Percentiles rank a stretch among this genome's conserved stretches.
Conservation (phyloP, 2,329 filamentous ascomycete genomes). For the Phyllosticta paracitricarpa region DNA sequence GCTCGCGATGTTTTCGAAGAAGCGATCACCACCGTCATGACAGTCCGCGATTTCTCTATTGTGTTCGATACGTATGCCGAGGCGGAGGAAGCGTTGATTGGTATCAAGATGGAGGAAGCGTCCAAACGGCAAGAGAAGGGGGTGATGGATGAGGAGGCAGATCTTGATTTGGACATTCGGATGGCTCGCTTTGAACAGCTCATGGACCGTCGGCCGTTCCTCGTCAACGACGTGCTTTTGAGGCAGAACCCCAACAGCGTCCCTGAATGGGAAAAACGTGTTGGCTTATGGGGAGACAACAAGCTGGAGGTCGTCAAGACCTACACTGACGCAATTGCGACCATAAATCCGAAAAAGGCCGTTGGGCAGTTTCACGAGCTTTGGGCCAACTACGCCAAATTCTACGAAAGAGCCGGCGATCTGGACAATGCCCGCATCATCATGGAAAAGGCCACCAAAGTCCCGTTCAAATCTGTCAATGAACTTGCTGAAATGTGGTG, state of each 20-base stretch:
- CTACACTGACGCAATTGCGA: constrained; percentile 86
- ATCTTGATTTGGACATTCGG: constrained; percentile 88
- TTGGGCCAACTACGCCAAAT: constrained; percentile 94
- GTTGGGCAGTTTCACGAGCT: constrained; percentile 88
- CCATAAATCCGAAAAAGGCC: constrained; percentile 89
- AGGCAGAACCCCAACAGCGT: constrained; percentile 96
- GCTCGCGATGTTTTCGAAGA: constrained; percentile 93
- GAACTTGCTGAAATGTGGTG: constrained; percentile 98
- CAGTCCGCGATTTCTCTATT: constrained; percentile 90
- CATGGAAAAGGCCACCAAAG: constrained; percentile 95
- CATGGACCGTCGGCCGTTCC: constrained; percentile 92
- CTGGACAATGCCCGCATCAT: constrained; percentile 79
- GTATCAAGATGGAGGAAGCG: constrained; percentile 80
- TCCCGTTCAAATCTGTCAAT: constrained; percentile 94
- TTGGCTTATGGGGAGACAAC: constrained; percentile 93
- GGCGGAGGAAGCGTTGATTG: constrained; percentile 93
- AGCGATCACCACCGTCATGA: constrained; percentile 96
- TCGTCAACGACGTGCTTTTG: constrained; percentile 89
- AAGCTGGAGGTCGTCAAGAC: constrained; percentile 84
- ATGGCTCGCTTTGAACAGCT: constrained; percentile 98
- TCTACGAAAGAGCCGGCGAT: constrained; percentile 85
- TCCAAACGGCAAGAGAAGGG: constrained; percentile 71
- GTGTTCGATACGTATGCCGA: constrained; percentile 95
- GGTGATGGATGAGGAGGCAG: constrained; percentile 67
- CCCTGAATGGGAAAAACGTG: constrained; percentile 91